Conservation (phyloP, 352 stramenopile species). For the Bremia lactucae region DNA sequence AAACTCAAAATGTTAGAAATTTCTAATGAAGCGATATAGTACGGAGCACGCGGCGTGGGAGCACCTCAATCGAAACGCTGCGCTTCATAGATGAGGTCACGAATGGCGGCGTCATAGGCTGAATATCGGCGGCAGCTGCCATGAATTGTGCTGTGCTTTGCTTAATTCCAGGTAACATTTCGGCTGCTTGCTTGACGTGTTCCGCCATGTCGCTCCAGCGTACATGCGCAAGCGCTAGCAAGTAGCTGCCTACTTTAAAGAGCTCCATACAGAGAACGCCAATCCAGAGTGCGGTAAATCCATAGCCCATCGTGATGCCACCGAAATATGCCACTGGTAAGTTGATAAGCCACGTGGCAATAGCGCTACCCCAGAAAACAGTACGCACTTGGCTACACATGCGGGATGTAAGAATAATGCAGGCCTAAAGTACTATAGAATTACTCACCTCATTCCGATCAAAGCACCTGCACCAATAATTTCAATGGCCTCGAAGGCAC, state of each 20-base stretch:
- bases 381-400: constrained; percentile 38
- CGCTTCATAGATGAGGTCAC: constrained; percentile 24
- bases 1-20: not conserved
- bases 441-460: constrained; percentile 52
- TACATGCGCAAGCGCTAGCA: constrained; percentile 27
- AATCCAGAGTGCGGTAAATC: constrained; percentile 52
- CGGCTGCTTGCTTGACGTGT: constrained; percentile 35
- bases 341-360: constrained; percentile 60
- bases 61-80: constrained; percentile 10
- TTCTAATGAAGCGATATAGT: not conserved
- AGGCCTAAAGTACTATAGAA: not conserved
- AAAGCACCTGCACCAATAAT: constrained; percentile 45
- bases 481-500: constrained; percentile 52
- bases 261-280: constrained; percentile 55
- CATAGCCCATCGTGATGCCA: constrained; percentile 37
- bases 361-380: constrained; percentile 48
- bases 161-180: constrained; percentile 31
- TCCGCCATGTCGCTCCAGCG: constrained; percentile 40
- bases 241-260: constrained; percentile 50
- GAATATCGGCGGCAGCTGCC: constrained; percentile 41
- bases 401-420: not conserved
- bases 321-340: constrained; percentile 42
- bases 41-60: constrained; percentile 4
- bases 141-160: constrained; percentile 54
- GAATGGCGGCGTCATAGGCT: constrained; percentile 36